phyloP scores from a whole-genome alignment of 2,329 filamentous ascomycete genomes.

The Aspergillus udagawae region DNA sequence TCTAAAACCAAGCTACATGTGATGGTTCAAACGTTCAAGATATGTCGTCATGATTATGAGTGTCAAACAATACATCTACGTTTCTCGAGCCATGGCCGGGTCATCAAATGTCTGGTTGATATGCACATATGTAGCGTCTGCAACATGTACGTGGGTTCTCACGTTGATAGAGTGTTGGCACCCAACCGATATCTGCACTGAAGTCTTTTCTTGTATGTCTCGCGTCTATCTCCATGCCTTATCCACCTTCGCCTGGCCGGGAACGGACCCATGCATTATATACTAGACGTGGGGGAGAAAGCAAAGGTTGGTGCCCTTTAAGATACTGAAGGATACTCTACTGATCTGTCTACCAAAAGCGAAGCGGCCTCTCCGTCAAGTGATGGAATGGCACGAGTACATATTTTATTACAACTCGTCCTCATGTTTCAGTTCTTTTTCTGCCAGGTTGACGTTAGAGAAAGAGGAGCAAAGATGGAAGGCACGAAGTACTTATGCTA shows the following conservation, averaged over 20 bases:
- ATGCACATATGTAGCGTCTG: background rate
- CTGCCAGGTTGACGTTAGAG: background rate
- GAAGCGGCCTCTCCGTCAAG: background rate
- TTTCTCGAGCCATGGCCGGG: too few relatives aligned
- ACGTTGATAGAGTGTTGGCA: background rate
- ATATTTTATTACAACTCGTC: background rate
- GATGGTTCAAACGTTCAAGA: conserved; percentile 7
- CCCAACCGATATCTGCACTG: background rate
- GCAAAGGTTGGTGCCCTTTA: background rate
- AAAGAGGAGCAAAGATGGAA: background rate
- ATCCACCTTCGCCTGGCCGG: background rate
- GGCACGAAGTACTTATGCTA: background rate
- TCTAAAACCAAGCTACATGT: conserved; percentile 40
- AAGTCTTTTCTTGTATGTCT: background rate
- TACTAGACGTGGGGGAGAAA: background rate
- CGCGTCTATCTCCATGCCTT: background rate
- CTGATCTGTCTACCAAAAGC: background rate
- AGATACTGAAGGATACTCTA: background rate
- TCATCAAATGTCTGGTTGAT: background rate
- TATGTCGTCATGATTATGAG: background rate
- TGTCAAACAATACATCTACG: background rate
- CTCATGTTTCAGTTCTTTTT: too few relatives aligned
- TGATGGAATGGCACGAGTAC: background rate
- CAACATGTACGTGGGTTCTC: background rate
- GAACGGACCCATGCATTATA: background rate